Conservation (phyloP, 768 basidiomycete species). For the Tulasnella sp. region DNA sequence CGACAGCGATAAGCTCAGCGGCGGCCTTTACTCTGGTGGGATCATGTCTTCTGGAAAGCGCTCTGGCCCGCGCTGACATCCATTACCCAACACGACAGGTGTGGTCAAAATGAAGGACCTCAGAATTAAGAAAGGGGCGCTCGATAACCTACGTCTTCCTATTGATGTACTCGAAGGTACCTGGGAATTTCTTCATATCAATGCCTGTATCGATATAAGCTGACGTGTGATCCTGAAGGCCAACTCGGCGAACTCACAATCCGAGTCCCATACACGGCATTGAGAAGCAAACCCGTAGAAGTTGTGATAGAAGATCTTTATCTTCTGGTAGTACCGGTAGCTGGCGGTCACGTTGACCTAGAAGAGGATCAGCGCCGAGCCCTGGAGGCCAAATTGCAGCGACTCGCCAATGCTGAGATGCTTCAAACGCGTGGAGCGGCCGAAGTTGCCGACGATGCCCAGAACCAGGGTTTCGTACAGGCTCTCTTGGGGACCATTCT, state of each 20-base stretch:
- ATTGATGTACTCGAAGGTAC: constrained; percentile 89
- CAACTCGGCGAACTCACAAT: constrained; percentile 78
- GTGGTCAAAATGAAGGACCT: constrained; percentile 75
- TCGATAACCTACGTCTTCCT: constrained; percentile 92
- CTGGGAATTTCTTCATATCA: neutral
- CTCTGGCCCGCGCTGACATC: neutral
- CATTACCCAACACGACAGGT: neutral
- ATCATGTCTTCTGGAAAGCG: neutral
- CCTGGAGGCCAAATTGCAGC: constrained; percentile 80
- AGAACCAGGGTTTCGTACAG: constrained; percentile 74
- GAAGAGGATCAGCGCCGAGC: constrained; percentile 75
- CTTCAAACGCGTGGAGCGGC: constrained; percentile 54
- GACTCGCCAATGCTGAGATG: constrained; percentile 78
- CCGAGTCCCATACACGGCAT: constrained; percentile 79
- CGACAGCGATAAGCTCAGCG: constrained; percentile 88
- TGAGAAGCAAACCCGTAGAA: constrained; percentile 83
- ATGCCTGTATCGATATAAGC: neutral
- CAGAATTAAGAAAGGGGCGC: constrained; percentile 79
- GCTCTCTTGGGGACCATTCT: constrained; percentile 81
- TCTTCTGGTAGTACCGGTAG: constrained; percentile 77
- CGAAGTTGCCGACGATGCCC: constrained; percentile 29
- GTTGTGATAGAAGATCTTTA: constrained; percentile 89
- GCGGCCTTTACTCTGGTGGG: constrained; percentile 79
- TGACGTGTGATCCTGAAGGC: constrained; percentile 35
- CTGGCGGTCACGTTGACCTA: constrained; percentile 52